Evolutionary conservation across 768 basidiomycete genomes (phyloP), one percentile per base, ranked within the genome.

Genomic region (Cyclocybe cylindracea): DNA sequence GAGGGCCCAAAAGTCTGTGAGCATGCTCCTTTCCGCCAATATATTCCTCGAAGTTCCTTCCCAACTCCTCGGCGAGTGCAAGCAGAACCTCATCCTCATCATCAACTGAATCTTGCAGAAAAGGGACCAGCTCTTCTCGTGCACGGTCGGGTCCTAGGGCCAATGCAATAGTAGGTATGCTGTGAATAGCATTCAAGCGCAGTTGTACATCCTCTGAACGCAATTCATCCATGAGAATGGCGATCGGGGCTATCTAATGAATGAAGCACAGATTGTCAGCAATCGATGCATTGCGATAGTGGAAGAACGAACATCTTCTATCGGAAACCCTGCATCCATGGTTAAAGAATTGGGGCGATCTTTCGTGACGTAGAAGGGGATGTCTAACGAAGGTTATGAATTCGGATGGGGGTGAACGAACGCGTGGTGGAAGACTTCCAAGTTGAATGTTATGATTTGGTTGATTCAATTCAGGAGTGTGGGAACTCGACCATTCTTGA

Each of bases 121-220:
- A 99, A 1, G 94, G 92, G 56, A 99, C 83, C n/a, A 99, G 83
- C 68, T 99, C n/a, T 49, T 94, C 90, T 56, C 96, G n/a, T 19
- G 95, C 91, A 61, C 16, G 91, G 77, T 95, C 90, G 39, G 94
- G 86, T 5, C 97, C 96, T 46, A 99, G 80, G 13, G 97, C 97
- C 56, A 99, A n/a, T n/a, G 96, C 96, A 72, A 99, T 99, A 43
- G 97, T 99, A 46, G 94, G 94, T 64, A 99, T 84, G 71, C 95
- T 91, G 71, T 94, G 94, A 58, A 99, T 95, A 54, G 97, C 95
- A 60, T 96, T 95, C 66, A 99, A 78, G 49, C 97, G 89, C 42
- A 98, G 75, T 71, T 95, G 91, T n/a, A 98, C 95, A 72, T 99
- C 97, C 68, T 99, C 97, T 45, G 94, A n/a, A 61, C 94, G 91